Base-by-base conservation (phyloP, 2,329 filamentous ascomycete genomes). In the Zasmidium citrigriseum region DNA sequence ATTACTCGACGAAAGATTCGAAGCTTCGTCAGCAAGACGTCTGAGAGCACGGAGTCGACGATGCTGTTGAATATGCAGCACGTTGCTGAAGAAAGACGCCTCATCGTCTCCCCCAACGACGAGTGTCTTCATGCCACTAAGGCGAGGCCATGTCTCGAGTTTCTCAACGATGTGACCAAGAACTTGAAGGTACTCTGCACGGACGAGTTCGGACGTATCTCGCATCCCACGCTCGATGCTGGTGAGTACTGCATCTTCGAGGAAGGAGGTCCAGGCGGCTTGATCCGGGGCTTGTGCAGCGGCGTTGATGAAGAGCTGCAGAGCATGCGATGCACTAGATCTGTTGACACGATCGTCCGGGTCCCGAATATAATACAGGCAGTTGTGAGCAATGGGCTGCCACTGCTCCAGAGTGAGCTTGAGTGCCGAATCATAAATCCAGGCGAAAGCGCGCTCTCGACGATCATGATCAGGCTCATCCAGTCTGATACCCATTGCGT, bases 391-490 rank as follows among this genome's bases (percentile, higher is more conserved):
- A 20, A 99, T 76, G 4, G 95, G 93, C 53, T 88, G 83, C 93
- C 95, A 99, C 73, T 96, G 90, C 58, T 83, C 83, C 1, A 86
- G 76, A 0, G 84, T 87, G 60, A 93, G 85, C 0, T 79, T 75
- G 38, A 85, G 85, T n/a, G 83, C 78, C 2, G 84, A 77, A 44
- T 84, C 83, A 34, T 88, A 89, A 62, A 98, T 87, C 7, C 77
- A 73, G 58, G 83, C 87, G 76, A 95, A 98, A 2, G 91, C 92
- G 48, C 82, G 77, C 4, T 96, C 82, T 16, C 95, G 88, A 57
- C 84, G 86, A 65, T 96, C 90, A 70, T 96, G 97, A 75, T 98
- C 90, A 1, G 92, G 89, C 69, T 96, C 90, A 67, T 95, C 91
- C 20, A 99, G 80, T 46, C 87, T 87, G 48, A 80, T 79, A 1